Base-by-base conservation (phyloP, 2,329 filamentous ascomycete species). In the Orbilia quercus region DNA sequence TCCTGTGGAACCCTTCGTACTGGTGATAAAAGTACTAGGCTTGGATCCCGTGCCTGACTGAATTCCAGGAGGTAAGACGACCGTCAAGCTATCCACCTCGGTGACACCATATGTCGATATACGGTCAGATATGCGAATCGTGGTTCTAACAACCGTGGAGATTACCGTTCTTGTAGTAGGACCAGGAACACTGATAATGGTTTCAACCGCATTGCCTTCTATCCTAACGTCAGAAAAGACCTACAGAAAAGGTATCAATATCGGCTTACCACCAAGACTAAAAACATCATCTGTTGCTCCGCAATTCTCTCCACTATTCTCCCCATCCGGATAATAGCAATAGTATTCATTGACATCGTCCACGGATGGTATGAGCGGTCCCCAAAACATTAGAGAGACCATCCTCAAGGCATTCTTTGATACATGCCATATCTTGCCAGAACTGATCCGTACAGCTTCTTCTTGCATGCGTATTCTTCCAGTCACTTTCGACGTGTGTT, bases 371-470 rank as follows among this genome's bases (percentile, higher is more conserved):
- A 66, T 48, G 2, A 66, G 53, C 5, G 51, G 51, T 0, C 62
- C 62, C 62, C 53, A 58, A n/a, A 34, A 18, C 12, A 54, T 44
- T 31, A 12, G 38, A 28, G 14, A 57, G 44, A 14, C 36, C 45
- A 20, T 40, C 62, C 28, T 58, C 47, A n/a, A 66, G 38, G 23
- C 51, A 66, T n/a, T 66, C 16, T 7, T 36, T 40, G 3, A 66
- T 58, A 51, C 62, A 66, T 20, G 62, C 62, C 14, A 22, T 31
- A 14, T 57, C 55, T 16, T 58, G 7, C 63, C 63, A 67, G 11
- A n/a, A 44, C n/a, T 51, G 34, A 28, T 67, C 63, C 16, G 63
- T 67, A 53, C 63, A 67, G 22, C 53, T 67, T 1, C 63, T 53
- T 38, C 63, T 59, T 7, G 63, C 53, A 18, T 59, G 59, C 2